These are phyloP conservation scores for Lindgomyces ingoldianus DNA, from an alignment of 495 filamentous ascomycete species.

Conservation along the genomic window DNA sequence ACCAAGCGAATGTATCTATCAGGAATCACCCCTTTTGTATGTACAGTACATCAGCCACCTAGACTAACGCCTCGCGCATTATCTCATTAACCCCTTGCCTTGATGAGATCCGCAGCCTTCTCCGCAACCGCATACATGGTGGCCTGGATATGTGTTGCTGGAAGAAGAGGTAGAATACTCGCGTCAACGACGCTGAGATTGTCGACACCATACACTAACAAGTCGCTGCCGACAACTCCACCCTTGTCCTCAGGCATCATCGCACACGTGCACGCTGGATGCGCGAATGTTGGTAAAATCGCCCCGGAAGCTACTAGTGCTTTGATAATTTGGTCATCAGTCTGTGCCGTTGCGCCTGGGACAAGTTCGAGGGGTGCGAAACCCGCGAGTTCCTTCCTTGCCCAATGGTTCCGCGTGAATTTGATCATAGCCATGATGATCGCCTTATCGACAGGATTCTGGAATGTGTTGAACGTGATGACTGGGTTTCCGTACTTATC, in stretches of 20 bases:
- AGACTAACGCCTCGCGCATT: too few relatives aligned
- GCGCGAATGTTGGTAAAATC: slow-evolving; percentile 1
- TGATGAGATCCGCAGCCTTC: slow-evolving; percentile 26
- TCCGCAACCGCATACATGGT: slow-evolving; percentile 35
- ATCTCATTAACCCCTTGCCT: slow-evolving; percentile 9
- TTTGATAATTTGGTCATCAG: slow-evolving; percentile 12
- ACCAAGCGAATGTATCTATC: too few relatives aligned
- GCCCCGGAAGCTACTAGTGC: background rate
- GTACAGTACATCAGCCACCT: too few relatives aligned
- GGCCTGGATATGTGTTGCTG: slow-evolving; percentile 12
- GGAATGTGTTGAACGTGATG: slow-evolving; percentile 29
- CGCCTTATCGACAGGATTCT: slow-evolving; percentile 34
- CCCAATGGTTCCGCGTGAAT: background rate
- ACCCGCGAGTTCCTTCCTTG: background rate
- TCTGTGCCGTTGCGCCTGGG: background rate
- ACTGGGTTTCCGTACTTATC: slow-evolving; percentile 13
- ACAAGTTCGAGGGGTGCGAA: slow-evolving; percentile 8
- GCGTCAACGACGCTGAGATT: slow-evolving; percentile 28
- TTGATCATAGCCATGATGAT: slow-evolving; percentile 26
- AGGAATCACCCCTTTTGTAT: too few relatives aligned
- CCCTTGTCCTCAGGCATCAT: slow-evolving; percentile 20
- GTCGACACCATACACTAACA: slow-evolving; percentile 22
- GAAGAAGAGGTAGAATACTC: slow-evolving; percentile 31
- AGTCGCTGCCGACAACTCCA: slow-evolving; percentile 6
- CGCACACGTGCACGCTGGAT: background rate